These are phyloP conservation scores for Nectriaceae sp. DNA, from an alignment of 2,329 filamentous ascomycete species.

Conservation along the genomic window DNA sequence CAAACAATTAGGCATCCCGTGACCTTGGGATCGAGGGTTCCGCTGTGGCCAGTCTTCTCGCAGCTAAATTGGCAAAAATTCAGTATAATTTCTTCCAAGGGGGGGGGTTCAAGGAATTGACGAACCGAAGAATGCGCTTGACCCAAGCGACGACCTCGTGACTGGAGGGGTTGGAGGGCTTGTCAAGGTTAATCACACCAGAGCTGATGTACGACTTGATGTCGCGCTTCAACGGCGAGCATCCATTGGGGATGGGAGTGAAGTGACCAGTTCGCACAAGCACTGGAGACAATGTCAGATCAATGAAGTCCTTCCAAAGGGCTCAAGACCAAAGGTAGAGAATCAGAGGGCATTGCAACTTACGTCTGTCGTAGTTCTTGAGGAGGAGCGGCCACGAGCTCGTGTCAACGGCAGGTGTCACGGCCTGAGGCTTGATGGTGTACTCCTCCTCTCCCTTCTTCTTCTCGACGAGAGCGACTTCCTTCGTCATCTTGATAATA, in stretches of 20 bases:
- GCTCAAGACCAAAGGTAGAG: slow-evolving; percentile 8
- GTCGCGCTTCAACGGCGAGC: slow-evolving; percentile 87
- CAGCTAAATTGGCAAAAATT: slow-evolving; percentile 28
- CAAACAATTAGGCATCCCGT: slow-evolving; percentile 94
- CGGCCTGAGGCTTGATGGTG: slow-evolving; percentile 88
- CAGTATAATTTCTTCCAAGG: slow-evolving; percentile 17
- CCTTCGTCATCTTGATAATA: slow-evolving; percentile 48
- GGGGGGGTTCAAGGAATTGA: slow-evolving; percentile 10
- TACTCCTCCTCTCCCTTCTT: slow-evolving; percentile 62
- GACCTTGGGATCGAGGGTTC: slow-evolving; percentile 97
- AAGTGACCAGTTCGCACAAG: slow-evolving; percentile 94
- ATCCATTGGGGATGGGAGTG: slow-evolving; percentile 93
- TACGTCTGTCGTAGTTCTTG: slow-evolving; percentile 94
- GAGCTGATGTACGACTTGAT: slow-evolving; percentile 96
- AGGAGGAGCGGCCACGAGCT: slow-evolving; percentile 91
- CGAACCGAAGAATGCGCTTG: slow-evolving; percentile 90
- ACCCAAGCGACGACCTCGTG: slow-evolving; percentile 99
- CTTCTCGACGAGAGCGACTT: slow-evolving; percentile 37
- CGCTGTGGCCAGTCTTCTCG: slow-evolving; percentile 97
- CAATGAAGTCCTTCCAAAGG: slow-evolving; percentile 9
- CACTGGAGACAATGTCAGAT: slow-evolving; percentile 54
- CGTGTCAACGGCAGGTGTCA: slow-evolving; percentile 77
- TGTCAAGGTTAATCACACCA: slow-evolving; percentile 89
- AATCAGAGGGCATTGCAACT: slow-evolving; percentile 35
- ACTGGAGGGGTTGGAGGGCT: slow-evolving; percentile 92